Evolutionary conservation across 2,329 filamentous ascomycete species (phyloP).

Genomic region (Diaporthe sp.): DNA sequence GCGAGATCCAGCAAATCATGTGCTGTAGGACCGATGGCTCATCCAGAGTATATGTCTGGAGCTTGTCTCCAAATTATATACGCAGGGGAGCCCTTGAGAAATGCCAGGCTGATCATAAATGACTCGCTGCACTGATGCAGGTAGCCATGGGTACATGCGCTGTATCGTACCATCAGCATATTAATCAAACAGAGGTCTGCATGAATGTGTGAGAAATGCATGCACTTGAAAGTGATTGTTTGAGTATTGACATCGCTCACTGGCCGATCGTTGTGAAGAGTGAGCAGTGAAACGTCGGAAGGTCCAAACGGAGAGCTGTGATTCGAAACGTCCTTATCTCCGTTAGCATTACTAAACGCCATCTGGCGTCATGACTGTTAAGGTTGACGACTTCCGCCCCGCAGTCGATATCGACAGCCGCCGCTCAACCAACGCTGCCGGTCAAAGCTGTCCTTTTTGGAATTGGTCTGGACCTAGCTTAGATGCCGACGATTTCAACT

Average conservation of each 20-base stretch:
- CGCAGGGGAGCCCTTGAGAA: not conserved
- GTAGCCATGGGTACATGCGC: too few species aligned
- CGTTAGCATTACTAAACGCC: slow-evolving; percentile 23
- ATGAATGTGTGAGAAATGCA: not conserved
- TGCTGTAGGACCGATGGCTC: too few species aligned
- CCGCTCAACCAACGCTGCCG: not conserved
- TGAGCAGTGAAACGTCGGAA: too few species aligned
- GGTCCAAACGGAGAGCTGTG: not conserved
- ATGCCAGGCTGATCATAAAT: not conserved
- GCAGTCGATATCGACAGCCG: not conserved
- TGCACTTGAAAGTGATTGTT: not conserved
- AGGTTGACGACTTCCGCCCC: slow-evolving; percentile 28
- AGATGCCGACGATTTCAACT: not conserved
- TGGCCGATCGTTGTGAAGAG: not conserved
- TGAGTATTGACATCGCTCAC: not conserved
- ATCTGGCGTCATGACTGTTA: slow-evolving; percentile 21
- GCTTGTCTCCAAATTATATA: too few species aligned
- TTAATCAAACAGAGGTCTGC: too few species aligned
- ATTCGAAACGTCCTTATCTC: slow-evolving; percentile 15
- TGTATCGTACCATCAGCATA: not conserved
- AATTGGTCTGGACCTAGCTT: not conserved
- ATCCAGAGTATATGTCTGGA: too few species aligned
- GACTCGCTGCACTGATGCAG: too few species aligned
- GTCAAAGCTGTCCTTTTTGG: not conserved
- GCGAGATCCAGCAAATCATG: too few species aligned